Evolutionary conservation across 2,329 filamentous ascomycete species (phyloP), one percentile per base, ranked within the genome.

Genomic region (Penicillium sp.): DNA sequence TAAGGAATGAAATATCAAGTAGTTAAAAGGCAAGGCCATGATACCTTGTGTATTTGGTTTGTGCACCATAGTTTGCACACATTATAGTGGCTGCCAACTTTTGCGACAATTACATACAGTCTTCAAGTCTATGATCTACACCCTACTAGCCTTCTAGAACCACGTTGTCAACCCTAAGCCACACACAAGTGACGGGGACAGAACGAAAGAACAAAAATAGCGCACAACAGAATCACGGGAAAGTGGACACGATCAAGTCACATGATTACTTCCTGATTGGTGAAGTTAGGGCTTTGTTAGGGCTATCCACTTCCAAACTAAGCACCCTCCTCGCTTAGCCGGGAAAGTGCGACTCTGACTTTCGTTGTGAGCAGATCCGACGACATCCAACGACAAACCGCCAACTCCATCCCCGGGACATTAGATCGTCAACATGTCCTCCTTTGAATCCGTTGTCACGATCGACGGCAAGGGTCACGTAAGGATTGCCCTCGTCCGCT

Each of bases 391-490:
- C 74, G 73, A 76, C 73, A 74, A 74, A 75, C 71, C 73, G 72
- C 72, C 73, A 72, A 76, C 74, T 68, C 69, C 70, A 71, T 69
- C 68, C 68, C 65, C 70, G 69, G 71, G 69, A 69, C 67, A 73
- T 71, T 70, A 67, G 67, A 69, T 72, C 68, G 72, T 69, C 78
- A 85, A 76, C 77, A 86, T 86, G 83, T 85, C 83, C 78, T 79
- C 82, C 73, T 85, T 84, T 77, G 83, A 86, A 74, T 81, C 83
- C 75, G 83, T 86, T 75, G 83, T 97, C 84, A 90, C 97, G 84
- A 96, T 99, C 79, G 94, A 99, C 88, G 94, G 92, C 90, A 99
- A 99, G 88, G 94, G 94, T 36, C 34, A 36, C 34, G 34, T 36
- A 36, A 36, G 34, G 11, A n/a, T 36, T 36, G 34, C 34, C 34